Evolutionary conservation across 139 green algal species (phyloP).

Genomic region (Helicosporidium sp.): DNA sequence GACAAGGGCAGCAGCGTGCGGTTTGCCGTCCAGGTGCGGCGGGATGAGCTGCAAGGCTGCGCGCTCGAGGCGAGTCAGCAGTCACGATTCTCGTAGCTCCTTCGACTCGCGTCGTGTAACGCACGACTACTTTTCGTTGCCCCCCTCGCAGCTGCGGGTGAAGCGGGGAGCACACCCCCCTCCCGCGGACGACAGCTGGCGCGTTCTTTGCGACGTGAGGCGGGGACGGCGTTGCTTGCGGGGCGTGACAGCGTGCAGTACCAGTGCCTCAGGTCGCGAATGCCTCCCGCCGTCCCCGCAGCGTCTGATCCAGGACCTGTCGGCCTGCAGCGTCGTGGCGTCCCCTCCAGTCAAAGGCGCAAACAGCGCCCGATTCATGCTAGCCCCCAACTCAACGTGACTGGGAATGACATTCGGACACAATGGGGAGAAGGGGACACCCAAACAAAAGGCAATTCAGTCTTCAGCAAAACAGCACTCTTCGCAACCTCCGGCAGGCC

Average conservation of each 20-base stretch:
- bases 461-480: neutral
- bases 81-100: too few species aligned
- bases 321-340: conserved; percentile 3
- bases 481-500: too few species aligned
- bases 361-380: conserved; percentile 14
- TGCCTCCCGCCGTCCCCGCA: neutral
- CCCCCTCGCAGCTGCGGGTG: too few species aligned
- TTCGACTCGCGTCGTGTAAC: too few species aligned
- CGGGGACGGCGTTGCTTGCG: neutral
- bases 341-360: conserved; percentile 13
- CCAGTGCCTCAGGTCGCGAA: neutral
- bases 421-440: neutral
- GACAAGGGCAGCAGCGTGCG: too few species aligned
- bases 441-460: neutral
- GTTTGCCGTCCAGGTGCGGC: too few species aligned
- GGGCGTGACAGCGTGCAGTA: neutral
- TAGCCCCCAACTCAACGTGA: neutral
- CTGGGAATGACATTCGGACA: neutral
- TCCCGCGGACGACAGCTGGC: too few species aligned
- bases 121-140: too few species aligned
- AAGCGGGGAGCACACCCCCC: too few species aligned
- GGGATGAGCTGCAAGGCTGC: too few species aligned
- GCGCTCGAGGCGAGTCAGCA: too few species aligned
- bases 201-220: too few species aligned
- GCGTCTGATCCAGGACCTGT: conserved; percentile 17